Conservation (phyloP, 768 basidiomycete genomes). For the Fistulinella prunicolor region DNA sequence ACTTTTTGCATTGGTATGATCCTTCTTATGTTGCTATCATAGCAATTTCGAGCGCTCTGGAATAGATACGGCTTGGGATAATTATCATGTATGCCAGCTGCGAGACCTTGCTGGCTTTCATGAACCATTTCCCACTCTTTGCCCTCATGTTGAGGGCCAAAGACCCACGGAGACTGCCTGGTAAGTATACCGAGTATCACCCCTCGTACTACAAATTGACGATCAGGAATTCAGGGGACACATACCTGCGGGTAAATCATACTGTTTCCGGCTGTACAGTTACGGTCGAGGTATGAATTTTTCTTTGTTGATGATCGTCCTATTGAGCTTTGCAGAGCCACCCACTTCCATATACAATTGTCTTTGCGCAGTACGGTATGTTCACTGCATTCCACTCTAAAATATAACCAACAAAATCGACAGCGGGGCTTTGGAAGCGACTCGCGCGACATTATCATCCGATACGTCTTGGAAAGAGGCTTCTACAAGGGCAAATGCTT, state of each 20-base stretch:
- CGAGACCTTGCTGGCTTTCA: constrained; percentile 66
- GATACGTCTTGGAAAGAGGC: constrained; percentile 46
- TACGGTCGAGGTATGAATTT: constrained; percentile 18
- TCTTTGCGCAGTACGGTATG: constrained; percentile 59
- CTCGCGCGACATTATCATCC: constrained; percentile 59
- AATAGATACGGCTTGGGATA: constrained; percentile 51
- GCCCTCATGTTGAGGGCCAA: constrained; percentile 80
- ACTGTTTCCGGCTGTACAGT: constrained; percentile 21
- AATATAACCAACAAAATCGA: constrained; percentile 1
- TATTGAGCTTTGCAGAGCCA: constrained; percentile 42
- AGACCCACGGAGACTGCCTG: constrained; percentile 80
- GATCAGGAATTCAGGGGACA: constrained; percentile 20
- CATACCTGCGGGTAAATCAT: constrained; percentile 28
- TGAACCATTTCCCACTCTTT: constrained; percentile 94
- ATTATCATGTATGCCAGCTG: constrained; percentile 60
- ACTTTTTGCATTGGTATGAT: constrained; percentile 63
- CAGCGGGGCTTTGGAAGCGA: constrained; percentile 49
- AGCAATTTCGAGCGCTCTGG: neutral
- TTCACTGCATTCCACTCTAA: constrained; percentile 1
- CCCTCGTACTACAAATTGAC: neutral
- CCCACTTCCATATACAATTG: constrained; percentile 46
- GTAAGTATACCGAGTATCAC: constrained; percentile 35
- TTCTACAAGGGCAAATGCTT: constrained; percentile 49
- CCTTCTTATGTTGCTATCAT: neutral
- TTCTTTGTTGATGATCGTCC: neutral